Base-by-base conservation (phyloP, 805 yeast genomes). In the Wickerhamomyces chambardii region DNA sequence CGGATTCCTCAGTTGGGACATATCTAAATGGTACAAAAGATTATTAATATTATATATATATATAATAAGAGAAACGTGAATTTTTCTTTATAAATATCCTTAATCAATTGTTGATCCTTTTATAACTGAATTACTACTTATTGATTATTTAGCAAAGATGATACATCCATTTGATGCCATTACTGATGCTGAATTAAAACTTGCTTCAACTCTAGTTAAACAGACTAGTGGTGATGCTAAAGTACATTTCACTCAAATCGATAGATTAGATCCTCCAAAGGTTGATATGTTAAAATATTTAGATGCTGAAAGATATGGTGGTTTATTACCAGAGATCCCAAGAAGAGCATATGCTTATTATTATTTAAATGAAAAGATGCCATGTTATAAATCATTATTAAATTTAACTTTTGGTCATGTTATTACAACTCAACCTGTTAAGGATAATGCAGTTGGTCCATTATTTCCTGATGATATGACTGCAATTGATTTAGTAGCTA, bases 221-320 rank as follows among this genome's bases (percentile, higher is more conserved):
- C 80, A 73, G 51, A 51, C 70, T 35, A 58, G 72, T 51, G 66
- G 74, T 16, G 71, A 72, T 24, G 48, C 60, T 15, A 73, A 67
- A 33, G 73, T 78, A 35, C 83, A 77, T 55, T 80, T 80, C 55
- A 66, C 71, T 34, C 83, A 75, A 54, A 59, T 78, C 40, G 89
- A 81, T 53, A 69, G 77, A 54, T 47, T 72, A 32, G 94, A 84
- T 52, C 95, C 95, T 25, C 89, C 94, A 41, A 84, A 84, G 68
- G 63, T 70, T 46, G 77, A 70, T 42, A 78, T 84, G 80, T 50
- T 75, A 42, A 72, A 67, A 48, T 83, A 68, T 58, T 63, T 84
- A 43, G 80, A 76, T 40, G 78, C 83, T 36, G 86, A 81, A 62
- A 74, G 70, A 47, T 59, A 64, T 30, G 78, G 77, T 25, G 57